Evolutionary conservation across 2,329 filamentous ascomycete species (phyloP), one percentile per base, ranked within the genome.

Genomic region (Colletotrichum incanum): DNA sequence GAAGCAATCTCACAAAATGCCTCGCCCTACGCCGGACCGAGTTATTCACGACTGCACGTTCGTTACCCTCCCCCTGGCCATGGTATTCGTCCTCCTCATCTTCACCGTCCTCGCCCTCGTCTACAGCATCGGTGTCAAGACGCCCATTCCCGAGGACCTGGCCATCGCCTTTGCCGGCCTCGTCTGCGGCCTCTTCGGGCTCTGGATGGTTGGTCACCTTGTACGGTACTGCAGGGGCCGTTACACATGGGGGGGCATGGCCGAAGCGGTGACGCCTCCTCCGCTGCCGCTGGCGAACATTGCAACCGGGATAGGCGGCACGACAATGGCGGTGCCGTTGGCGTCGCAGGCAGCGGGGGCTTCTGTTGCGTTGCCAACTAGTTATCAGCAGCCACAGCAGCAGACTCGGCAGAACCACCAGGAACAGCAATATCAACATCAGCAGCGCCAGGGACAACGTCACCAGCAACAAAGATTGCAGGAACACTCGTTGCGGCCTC

Each of bases 31-130:
- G 8, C 45, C 64, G 12, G 65, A 73, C 43, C 63, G 47, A 18
- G 39, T 70, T 20, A 28, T 74, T 59, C 59, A 43, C 49, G 66
- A 73, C 54, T 64, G 59, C 41, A 73, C 66, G 12, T 23, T 37
- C 37, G 63, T 50, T 26, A 49, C 56, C 37, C 45, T 74, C 14
- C 73, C 73, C 39, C 14, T 47, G 41, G 18, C 56, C 34, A 50
- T 65, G 47, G 54, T 65, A 18, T 47, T 73, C 59, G 41, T 62
- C 28, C 65, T 73, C 28, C 23, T 67, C 41, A 66, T 56, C 49
- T 70, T 63, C 43, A 64, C 66, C 47, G 56, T 70, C 23, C 26
- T 71, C 54, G 63, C 58, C 54, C 66, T 74, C 14, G 54, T 68
- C 34, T 74, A 67, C 63, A 62, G 62, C 18, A 54, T 64, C 59